phyloP scores from a whole-genome alignment of 257 asterid species.

The Capsicum rhomboideum region DNA sequence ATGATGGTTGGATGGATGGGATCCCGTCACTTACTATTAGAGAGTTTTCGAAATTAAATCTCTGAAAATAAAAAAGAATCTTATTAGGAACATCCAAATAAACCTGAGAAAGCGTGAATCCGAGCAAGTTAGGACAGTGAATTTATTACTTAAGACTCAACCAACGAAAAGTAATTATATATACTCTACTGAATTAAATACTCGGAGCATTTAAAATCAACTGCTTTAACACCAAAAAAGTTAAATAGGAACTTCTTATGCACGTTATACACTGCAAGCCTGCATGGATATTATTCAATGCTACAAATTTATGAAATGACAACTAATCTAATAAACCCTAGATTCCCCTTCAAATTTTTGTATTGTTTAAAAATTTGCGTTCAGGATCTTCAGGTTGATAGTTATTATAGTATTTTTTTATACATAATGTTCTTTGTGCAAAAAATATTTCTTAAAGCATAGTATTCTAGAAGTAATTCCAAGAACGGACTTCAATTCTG shows the following conservation, averaged over 20 bases:
- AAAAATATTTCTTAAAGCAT: neutral
- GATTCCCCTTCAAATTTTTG: neutral
- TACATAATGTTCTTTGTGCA: neutral
- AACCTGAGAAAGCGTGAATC: neutral
- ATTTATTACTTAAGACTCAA: constrained; percentile 8
- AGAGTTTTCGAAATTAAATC: rapidly evolving
- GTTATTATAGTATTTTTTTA: neutral
- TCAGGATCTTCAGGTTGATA: neutral
- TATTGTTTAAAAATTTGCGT: too few species aligned
- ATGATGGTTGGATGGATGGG: too few species aligned
- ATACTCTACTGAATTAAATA: neutral
- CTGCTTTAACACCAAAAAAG: neutral
- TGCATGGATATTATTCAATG: constrained; percentile 9
- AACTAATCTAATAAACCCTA: neutral
- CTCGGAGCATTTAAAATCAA: neutral
- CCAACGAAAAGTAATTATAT: constrained; percentile 6
- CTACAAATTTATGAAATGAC: neutral
- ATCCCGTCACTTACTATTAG: neutral
- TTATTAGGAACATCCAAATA: too few species aligned
- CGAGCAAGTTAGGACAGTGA: too few species aligned
- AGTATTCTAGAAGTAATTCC: neutral
- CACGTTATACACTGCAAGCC: neutral
- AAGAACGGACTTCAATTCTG: neutral
- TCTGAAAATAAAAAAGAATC: neutral
- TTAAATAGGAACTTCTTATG: constrained; percentile 7